phyloP scores from a whole-genome alignment of 2,329 filamentous ascomycete genomes.

The Hymenoscyphus linearis region DNA sequence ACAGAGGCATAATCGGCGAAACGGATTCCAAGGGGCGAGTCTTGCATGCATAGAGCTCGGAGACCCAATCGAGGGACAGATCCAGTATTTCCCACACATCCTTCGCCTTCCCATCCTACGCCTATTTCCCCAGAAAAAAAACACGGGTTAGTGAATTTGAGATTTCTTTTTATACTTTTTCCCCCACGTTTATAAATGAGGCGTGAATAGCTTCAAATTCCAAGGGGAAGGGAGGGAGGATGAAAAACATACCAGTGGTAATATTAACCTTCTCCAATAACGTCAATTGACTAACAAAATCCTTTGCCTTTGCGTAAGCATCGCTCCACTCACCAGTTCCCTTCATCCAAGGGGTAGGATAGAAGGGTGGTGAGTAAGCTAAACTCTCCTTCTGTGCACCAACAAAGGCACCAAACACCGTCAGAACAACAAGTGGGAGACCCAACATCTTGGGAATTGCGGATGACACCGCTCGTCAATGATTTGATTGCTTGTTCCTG shows the following conservation, averaged over 20 bases:
- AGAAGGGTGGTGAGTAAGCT: conserved; percentile 19
- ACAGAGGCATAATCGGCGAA: conserved; percentile 61
- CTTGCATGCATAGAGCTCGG: conserved; percentile 31
- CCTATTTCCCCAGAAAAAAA: neutral
- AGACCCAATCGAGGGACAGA: conserved; percentile 31
- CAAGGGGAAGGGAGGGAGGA: neutral
- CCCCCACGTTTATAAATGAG: too few relatives aligned
- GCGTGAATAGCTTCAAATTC: too few relatives aligned
- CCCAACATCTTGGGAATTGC: conserved; percentile 6
- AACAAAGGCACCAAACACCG: neutral
- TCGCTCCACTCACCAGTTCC: conserved; percentile 51
- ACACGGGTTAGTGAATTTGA: neutral
- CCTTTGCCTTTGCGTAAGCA: conserved; percentile 65
- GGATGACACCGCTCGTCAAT: neutral
- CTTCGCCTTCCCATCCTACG: conserved; percentile 21
- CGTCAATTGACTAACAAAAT: conserved; percentile 68
- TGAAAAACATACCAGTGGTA: conserved; percentile 66
- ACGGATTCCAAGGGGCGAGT: conserved; percentile 34
- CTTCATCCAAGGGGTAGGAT: conserved; percentile 29
- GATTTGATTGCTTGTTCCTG: neutral
- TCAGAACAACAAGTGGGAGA: conserved; percentile 9
- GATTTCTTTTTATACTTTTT: neutral
- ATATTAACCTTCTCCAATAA: conserved; percentile 86
- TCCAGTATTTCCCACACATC: conserved; percentile 29
- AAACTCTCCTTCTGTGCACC: neutral